These are phyloP conservation scores for Fusarium vanettenii DNA, from an alignment of 2,329 filamentous ascomycete genomes.

Conservation along the genomic window DNA sequence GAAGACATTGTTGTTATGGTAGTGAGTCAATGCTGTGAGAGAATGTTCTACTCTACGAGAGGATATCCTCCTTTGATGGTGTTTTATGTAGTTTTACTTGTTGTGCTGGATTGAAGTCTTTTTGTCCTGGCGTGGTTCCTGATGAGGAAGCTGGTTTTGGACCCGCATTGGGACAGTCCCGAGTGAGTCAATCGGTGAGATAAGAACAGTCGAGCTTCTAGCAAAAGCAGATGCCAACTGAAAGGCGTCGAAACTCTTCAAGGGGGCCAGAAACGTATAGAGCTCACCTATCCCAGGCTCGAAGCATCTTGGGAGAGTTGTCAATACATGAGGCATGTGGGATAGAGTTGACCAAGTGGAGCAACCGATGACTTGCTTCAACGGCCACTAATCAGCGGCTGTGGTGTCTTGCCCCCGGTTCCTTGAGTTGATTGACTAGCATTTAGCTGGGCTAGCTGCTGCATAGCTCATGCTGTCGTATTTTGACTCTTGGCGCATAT, in stretches of 20 bases:
- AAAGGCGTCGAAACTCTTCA: not conserved
- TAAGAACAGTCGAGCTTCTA: not conserved
- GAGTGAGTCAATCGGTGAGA: slow-evolving; percentile 30
- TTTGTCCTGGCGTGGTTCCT: slow-evolving; percentile 9
- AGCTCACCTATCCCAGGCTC: not conserved
- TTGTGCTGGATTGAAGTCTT: not conserved
- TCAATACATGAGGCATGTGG: not conserved
- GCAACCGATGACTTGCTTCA: not conserved
- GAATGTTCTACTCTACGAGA: no score
- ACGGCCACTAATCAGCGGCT: not conserved
- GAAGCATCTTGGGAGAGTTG: not conserved
- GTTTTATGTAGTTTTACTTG: not conserved
- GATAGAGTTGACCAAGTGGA: not conserved
- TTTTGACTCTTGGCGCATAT: not conserved
- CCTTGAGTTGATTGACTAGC: not conserved
- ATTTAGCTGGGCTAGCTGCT: not conserved
- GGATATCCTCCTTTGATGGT: not conserved
- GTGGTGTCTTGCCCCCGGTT: not conserved
- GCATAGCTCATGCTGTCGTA: not conserved
- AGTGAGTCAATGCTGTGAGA: not conserved
- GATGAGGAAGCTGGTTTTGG: slow-evolving; percentile 31
- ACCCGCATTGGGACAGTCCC: not conserved
- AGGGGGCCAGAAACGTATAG: not conserved
- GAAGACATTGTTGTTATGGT: slow-evolving; percentile 12
- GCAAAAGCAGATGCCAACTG: not conserved